These are phyloP conservation scores for Fusarium aywerte DNA, from an alignment of 2,329 filamentous ascomycete genomes.

Conservation along the genomic window DNA sequence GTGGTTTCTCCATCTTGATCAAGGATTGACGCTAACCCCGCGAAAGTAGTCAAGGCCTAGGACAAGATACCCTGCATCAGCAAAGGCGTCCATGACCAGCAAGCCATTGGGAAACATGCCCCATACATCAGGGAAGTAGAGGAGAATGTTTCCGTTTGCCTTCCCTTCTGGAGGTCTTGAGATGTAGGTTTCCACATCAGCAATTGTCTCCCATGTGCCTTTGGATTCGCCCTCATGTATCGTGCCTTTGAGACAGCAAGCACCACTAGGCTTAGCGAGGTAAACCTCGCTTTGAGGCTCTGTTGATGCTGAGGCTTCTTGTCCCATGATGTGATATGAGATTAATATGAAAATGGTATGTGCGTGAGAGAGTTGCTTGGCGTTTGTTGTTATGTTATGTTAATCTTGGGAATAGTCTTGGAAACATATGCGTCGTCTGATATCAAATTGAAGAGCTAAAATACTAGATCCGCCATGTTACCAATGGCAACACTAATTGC, in stretches of 20 bases:
- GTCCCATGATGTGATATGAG: not conserved
- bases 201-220: slow-evolving; percentile 1
- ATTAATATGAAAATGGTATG: not conserved
- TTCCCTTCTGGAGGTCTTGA: not conserved
- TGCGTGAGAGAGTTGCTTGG: no score
- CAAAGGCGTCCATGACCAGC: slow-evolving; percentile 10
- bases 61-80: slow-evolving; percentile 8
- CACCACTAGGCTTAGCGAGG: not conserved
- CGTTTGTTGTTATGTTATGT: no score
- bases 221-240: not conserved
- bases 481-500: not conserved
- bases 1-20: not conserved
- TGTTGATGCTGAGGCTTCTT: not conserved
- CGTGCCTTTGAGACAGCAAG: slow-evolving; percentile 3
- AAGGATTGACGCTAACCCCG: not conserved
- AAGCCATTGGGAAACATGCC: slow-evolving; percentile 12
- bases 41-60: slow-evolving; percentile 12
- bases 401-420: not conserved
- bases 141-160: slow-evolving; percentile 1
- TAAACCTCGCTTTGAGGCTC: not conserved
- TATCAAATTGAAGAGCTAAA: not conserved
- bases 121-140: slow-evolving; percentile 16
- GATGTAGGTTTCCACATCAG: slow-evolving; percentile 6
- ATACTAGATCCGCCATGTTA: not conserved
- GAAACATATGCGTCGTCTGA: not conserved